phyloP scores from a whole-genome alignment of 352 stramenopile genomes.

The Pythium pectinolyticum region DNA sequence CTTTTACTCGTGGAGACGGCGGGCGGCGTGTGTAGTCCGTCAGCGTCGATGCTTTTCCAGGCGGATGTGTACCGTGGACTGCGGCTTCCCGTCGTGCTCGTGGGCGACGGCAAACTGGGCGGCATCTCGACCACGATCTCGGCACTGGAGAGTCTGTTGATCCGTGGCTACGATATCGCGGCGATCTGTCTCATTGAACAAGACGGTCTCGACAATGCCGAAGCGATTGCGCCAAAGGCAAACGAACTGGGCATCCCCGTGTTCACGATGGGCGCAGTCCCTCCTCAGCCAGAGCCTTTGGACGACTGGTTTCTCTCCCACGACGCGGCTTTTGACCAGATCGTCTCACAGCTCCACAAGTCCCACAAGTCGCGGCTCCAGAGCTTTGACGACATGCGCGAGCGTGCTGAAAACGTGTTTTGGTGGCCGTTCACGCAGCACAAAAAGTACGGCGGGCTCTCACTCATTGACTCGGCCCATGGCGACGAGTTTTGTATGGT shows the following conservation, averaged over 20 bases:
- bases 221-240: constrained; percentile 54
- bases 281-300: constrained; percentile 72
- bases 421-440: constrained; percentile 95
- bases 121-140: constrained; percentile 95
- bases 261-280: constrained; percentile 70
- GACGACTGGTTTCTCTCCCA: constrained; percentile 66
- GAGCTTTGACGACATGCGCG: constrained; percentile 54
- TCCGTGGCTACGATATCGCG: constrained; percentile 90
- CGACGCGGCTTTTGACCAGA: constrained; percentile 45
- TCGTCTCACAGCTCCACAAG: constrained; percentile 46
- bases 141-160: constrained; percentile 90
- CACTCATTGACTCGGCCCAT: constrained; percentile 88
- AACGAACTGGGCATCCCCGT: constrained; percentile 75
- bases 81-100: constrained; percentile 89
- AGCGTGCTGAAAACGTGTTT: constrained; percentile 72
- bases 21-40: constrained; percentile 92
- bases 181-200: constrained; percentile 84
- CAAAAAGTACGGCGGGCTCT: constrained; percentile 77
- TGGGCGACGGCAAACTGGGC: constrained; percentile 96
- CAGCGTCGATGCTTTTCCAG: constrained; percentile 86
- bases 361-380: constrained; percentile 63
- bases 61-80: constrained; percentile 93
- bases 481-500: constrained; percentile 83
- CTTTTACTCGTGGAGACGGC: constrained; percentile 93
- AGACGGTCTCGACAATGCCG: constrained; percentile 63